Conservation (phyloP, 1,139 yeast species). For the Candida tunisiensis region DNA sequence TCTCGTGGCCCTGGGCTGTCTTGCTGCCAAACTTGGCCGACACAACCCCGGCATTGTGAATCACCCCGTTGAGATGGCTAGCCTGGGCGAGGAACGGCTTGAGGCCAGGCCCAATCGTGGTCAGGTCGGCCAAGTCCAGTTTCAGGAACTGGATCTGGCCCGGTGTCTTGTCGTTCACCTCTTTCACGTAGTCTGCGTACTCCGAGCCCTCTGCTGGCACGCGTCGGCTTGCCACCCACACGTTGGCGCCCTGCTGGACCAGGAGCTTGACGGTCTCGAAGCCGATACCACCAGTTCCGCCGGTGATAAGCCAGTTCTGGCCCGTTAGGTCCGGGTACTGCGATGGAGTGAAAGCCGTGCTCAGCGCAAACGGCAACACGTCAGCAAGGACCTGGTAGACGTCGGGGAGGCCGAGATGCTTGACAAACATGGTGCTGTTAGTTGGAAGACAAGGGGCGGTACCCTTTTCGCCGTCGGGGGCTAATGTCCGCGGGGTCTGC, state of each 20-base stretch:
- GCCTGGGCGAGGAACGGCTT: constrained; percentile 15
- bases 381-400: too few relatives aligned
- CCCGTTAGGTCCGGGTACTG: constrained; percentile 23
- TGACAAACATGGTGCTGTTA: too few relatives aligned
- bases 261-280: constrained; percentile 6
- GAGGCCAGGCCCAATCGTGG: constrained; percentile 25
- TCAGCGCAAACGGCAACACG: too few relatives aligned
- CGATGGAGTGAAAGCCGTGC: too few relatives aligned
- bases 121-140: constrained; percentile 26
- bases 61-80: constrained; percentile 23
- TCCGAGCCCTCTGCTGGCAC: constrained; percentile 5
- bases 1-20: constrained; percentile 54
- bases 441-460: too few relatives aligned
- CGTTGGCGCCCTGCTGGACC: constrained; percentile 8
- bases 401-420: too few relatives aligned
- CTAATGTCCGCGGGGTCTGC: too few relatives aligned
- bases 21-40: too few relatives aligned
- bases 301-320: constrained; percentile 12
- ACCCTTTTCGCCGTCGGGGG: too few relatives aligned
- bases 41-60: constrained; percentile 39
- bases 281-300: constrained; percentile 11
- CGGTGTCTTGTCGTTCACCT: constrained; percentile 4
- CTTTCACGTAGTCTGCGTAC: constrained; percentile 3
- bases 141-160: constrained; percentile 5
- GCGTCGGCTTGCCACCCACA: constrained; percentile 7